Evolutionary conservation across 2,329 filamentous ascomycete genomes (phyloP).

Genomic region (Botrytis byssoidea): DNA sequence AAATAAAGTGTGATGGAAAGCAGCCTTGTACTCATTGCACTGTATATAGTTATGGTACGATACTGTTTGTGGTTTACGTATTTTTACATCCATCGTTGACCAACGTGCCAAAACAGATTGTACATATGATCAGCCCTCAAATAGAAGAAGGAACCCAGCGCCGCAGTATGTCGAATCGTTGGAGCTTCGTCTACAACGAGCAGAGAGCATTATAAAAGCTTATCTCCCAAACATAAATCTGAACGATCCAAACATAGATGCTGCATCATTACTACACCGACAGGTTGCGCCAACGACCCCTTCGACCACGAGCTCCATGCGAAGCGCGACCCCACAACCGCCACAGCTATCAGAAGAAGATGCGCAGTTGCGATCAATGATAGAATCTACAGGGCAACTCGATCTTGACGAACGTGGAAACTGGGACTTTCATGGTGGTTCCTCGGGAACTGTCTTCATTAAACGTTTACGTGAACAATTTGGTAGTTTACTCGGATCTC

Average conservation of each 20-base stretch:
- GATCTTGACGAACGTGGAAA: constrained; percentile 89
- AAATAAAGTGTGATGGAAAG: constrained; percentile 82
- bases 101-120: constrained; percentile 52
- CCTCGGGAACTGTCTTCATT: constrained; percentile 87
- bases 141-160: constrained; percentile 67
- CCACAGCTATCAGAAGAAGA: constrained; percentile 52
- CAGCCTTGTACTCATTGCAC: constrained; percentile 94
- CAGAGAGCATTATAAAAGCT: constrained; percentile 63
- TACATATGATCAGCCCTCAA: constrained; percentile 76
- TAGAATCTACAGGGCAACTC: constrained; percentile 84
- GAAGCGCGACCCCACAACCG: constrained; percentile 12
- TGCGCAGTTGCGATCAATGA: constrained; percentile 85
- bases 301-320: background rate
- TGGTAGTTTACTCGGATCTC: constrained; percentile 67
- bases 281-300: constrained; percentile 43
- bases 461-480: constrained; percentile 85
- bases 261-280: constrained; percentile 61
- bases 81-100: constrained; percentile 14
- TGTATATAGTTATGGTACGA: constrained; percentile 93
- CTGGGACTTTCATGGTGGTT: constrained; percentile 94
- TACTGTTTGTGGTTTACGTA: background rate
- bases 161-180: constrained; percentile 73
- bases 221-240: constrained; percentile 68
- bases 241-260: constrained; percentile 79
- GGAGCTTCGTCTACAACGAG: constrained; percentile 65